These are phyloP conservation scores for Populus hybrid DNA, from an alignment of 441 rosid species.

Conservation along the genomic window DNA sequence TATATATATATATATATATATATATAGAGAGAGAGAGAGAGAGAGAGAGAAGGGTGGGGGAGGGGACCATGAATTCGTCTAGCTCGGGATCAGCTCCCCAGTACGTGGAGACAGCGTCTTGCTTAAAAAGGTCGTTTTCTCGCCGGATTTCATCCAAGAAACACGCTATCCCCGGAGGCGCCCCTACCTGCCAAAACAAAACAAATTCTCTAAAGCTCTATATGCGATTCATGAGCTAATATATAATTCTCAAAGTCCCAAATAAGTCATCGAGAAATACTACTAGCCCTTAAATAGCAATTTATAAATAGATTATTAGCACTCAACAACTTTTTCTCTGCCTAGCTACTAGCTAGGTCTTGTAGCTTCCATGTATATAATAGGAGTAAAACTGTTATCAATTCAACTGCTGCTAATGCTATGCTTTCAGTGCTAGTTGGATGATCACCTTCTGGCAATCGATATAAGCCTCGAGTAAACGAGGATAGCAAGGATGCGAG, in stretches of 20 bases:
- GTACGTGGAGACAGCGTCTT: slow-evolving; percentile 37
- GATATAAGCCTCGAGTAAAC: slow-evolving; percentile 77
- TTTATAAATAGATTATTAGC: no score
- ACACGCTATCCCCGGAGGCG: slow-evolving; percentile 75
- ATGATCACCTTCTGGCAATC: slow-evolving; percentile 86
- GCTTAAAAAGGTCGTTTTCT: slow-evolving; percentile 43
- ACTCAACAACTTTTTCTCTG: background rate
- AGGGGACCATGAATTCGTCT: slow-evolving; percentile 65
- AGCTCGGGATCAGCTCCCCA: slow-evolving; percentile 88
- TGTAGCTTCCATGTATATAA: background rate
- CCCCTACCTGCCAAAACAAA: slow-evolving; percentile 61
- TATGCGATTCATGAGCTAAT: no score
- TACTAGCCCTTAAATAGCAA: no score
- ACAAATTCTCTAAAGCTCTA: background rate
- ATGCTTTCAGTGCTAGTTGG: background rate
- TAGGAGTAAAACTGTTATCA: background rate
- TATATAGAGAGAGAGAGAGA: no score
- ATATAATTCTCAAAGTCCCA: no score
- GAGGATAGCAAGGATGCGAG: slow-evolving; percentile 80
- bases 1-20: no score
- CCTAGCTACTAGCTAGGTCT: background rate
- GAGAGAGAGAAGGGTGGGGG: background rate
- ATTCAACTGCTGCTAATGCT: background rate
- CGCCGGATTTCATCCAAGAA: slow-evolving; percentile 66
- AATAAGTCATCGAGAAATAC: no score